A percentile compares a stretch with the other conserved stretches of the same genome.
Evolutionary conservation across 2,329 filamentous ascomycete species (phyloP).

Genomic region (Cladosporium phlei): DNA sequence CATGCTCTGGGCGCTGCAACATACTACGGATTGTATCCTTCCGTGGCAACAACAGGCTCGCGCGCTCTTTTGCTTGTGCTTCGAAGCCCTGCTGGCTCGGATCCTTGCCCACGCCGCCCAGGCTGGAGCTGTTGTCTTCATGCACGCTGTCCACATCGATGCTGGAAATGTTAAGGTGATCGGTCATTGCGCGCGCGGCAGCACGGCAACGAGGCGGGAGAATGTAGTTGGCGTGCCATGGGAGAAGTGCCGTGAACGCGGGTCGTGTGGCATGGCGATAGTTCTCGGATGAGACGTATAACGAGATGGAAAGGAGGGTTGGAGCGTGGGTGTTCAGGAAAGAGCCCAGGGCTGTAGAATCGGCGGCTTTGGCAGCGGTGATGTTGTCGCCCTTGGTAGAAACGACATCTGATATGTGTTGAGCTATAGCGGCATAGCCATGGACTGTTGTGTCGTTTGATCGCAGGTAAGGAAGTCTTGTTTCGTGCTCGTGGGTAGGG

Average conservation of each 20-base stretch:
- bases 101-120: constrained; percentile 27
- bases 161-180: constrained; percentile 44
- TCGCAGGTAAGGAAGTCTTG: constrained; percentile 38
- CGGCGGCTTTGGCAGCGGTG: constrained; percentile 30
- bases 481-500: constrained; percentile 46
- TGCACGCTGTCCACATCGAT: constrained; percentile 42
- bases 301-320: constrained; percentile 74
- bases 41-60: constrained; percentile 50
- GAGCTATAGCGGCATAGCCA: constrained; percentile 58
- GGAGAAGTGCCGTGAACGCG: constrained; percentile 72
- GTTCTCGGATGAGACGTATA: constrained; percentile 87
- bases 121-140: constrained; percentile 32
- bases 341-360: constrained; percentile 37
- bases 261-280: constrained; percentile 73
- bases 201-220: constrained; percentile 69
- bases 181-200: constrained; percentile 63
- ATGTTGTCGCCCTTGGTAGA: constrained; percentile 16
- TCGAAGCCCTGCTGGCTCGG: constrained; percentile 25
- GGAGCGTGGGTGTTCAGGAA: constrained; percentile 72
- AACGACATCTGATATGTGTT: background rate
- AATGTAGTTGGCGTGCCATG: constrained; percentile 85
- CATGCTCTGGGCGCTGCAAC: constrained; percentile 63
- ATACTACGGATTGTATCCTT: constrained; percentile 57
- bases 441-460: constrained; percentile 46
- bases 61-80: constrained; percentile 31